Conservation (phyloP, 257 asterid species). For the Striga asiatica region DNA sequence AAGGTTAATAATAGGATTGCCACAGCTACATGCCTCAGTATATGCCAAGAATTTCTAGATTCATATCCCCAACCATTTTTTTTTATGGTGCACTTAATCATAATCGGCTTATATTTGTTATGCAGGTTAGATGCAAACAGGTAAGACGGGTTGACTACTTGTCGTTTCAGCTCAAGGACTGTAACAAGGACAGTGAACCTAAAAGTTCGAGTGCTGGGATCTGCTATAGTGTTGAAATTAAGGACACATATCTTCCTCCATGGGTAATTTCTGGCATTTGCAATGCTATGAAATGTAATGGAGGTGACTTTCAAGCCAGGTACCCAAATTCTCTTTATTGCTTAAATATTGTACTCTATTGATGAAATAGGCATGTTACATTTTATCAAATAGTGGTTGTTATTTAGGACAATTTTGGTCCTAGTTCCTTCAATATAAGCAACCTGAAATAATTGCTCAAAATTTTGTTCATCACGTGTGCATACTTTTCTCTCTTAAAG, state of each 20-base stretch:
- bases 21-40: neutral
- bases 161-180: conserved; percentile 32
- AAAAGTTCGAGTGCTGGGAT: conserved; percentile 44
- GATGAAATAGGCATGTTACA: neutral
- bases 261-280: conserved; percentile 75
- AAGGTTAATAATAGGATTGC: neutral
- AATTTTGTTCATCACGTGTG: no score
- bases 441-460: no score
- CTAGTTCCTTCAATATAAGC: neutral
- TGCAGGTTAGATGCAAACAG: conserved; percentile 86
- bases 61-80: neutral
- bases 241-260: conserved; percentile 69
- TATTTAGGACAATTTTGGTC: neutral
- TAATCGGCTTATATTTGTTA: neutral
- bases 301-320: conserved; percentile 74
- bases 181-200: conserved; percentile 26
- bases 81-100: conserved; percentile 1
- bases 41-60: neutral
- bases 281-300: conserved; percentile 47
- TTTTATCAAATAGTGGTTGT: neutral
- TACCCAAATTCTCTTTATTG: conserved; percentile 21
- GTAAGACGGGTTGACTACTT: conserved; percentile 53
- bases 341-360: neutral
- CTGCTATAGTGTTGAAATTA: conserved; percentile 66
- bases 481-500: no score